phyloP scores from a whole-genome alignment of 2,329 filamentous ascomycete species.

The Aspergillus caelatus region DNA sequence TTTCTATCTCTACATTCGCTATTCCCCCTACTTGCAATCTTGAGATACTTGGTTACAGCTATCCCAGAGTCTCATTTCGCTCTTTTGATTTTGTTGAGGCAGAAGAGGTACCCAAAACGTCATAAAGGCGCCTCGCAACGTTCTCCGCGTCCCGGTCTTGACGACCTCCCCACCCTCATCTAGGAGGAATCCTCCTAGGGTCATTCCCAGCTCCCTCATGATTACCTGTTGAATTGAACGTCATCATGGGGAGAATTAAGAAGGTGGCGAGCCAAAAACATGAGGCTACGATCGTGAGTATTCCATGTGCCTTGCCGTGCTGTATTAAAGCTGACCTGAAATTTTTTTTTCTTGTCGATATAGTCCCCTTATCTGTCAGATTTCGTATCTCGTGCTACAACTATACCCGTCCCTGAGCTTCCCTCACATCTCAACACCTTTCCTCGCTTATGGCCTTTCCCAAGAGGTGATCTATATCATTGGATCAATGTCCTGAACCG shows the following conservation, averaged over 20 bases:
- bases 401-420: conserved; percentile 69
- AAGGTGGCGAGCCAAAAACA: conserved; percentile 56
- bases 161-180: conserved; percentile 29
- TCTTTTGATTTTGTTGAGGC: conserved; percentile 31
- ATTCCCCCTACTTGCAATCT: neutral
- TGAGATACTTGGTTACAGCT: neutral
- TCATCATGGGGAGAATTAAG: conserved; percentile 56
- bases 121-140: conserved; percentile 40
- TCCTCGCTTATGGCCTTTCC: conserved; percentile 90
- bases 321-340: conserved; percentile 23
- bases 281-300: conserved; percentile 54
- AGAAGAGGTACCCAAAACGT: conserved; percentile 39
- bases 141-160: conserved; percentile 33
- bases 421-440: conserved; percentile 77
- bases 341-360: conserved; percentile 22
- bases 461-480: conserved; percentile 93
- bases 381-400: conserved; percentile 72
- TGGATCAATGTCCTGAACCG: conserved; percentile 95
- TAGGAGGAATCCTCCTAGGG: conserved; percentile 32
- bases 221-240: conserved; percentile 37
- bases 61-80: conserved; percentile 14
- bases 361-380: conserved; percentile 86
- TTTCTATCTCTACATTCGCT: neutral
- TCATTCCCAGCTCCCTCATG: conserved; percentile 38
- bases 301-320: conserved; percentile 11